Conservation (phyloP, 1,139 yeast genomes). For the Lodderomyces parapsilosis region DNA sequence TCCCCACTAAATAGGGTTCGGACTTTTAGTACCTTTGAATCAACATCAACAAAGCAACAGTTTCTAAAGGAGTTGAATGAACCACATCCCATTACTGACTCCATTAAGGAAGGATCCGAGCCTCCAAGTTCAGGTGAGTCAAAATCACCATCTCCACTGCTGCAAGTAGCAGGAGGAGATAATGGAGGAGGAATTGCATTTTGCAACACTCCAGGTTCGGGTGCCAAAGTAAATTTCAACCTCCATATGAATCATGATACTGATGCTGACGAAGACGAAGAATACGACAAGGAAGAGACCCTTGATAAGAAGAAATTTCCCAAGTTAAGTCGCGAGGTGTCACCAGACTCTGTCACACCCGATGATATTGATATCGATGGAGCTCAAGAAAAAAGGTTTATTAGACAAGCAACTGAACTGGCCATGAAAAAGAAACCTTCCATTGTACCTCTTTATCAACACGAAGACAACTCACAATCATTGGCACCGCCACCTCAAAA, state of each 20-base stretch:
- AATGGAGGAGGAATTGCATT: not conserved
- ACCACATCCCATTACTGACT: slow-evolving; percentile 8
- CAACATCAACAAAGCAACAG: slow-evolving; percentile 16
- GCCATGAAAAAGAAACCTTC: slow-evolving; percentile 23
- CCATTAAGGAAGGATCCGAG: slow-evolving; percentile 13
- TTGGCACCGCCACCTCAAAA: slow-evolving; percentile 9
- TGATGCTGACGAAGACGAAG: slow-evolving; percentile 6
- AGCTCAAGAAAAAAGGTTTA: slow-evolving; percentile 1
- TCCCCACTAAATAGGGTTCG: slow-evolving; percentile 42
- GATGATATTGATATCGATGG: slow-evolving; percentile 1
- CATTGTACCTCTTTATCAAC: slow-evolving; percentile 34
- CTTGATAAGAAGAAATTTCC: not conserved
- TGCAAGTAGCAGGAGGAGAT: too few species aligned
- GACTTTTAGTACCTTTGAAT: slow-evolving; percentile 49
- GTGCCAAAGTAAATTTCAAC: slow-evolving; percentile 8
- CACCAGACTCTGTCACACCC: slow-evolving; percentile 1
- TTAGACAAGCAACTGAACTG: not conserved
- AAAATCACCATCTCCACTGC: slow-evolving; percentile 12
- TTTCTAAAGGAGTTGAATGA: slow-evolving; percentile 12
- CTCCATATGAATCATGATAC: slow-evolving; percentile 6
- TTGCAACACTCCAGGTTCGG: slow-evolving; percentile 1
- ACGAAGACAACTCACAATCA: slow-evolving; percentile 9
- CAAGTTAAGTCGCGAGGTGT: slow-evolving; percentile 1
- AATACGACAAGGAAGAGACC: not conserved
- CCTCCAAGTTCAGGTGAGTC: slow-evolving; percentile 10